A percentile compares a stretch with the other conserved stretches of the same genome.
phyloP scores from a whole-genome alignment of 305 asterid species.

The Fraxinus floribunda region DNA sequence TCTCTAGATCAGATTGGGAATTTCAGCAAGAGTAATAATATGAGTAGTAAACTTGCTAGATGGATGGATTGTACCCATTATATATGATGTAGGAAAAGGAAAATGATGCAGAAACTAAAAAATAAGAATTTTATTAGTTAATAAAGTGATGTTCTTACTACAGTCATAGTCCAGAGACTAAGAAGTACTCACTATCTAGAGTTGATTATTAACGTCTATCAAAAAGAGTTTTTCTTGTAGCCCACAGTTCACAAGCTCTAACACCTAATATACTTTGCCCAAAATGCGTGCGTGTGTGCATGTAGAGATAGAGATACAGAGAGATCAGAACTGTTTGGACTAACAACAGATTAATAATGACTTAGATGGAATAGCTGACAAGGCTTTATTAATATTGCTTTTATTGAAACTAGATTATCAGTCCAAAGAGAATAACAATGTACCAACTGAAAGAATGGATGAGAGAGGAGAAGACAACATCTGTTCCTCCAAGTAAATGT shows the following conservation, averaged over 20 bases:
- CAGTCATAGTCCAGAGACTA: neutral
- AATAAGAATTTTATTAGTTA: neutral
- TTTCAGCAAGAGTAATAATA: neutral
- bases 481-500: constrained; percentile 97
- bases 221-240: neutral
- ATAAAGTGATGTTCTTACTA: neutral
- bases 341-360: neutral
- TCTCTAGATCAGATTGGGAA: neutral
- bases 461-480: constrained; percentile 85
- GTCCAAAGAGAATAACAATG: constrained; percentile 28
- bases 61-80: neutral
- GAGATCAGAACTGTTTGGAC: neutral
- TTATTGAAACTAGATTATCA: constrained; percentile 13
- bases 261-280: neutral
- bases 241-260: neutral
- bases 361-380: constrained; percentile 2
- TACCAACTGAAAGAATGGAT: constrained; percentile 98
- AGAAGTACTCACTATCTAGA: neutral
- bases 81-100: neutral
- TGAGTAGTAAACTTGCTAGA: neutral
- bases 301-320: neutral
- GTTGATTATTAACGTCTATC: neutral
- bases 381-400: neutral
- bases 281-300: neutral
- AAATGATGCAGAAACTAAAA: constrained; percentile 8